Evolutionary conservation across 768 basidiomycete genomes (phyloP).

Genomic region (Mycena crocata): DNA sequence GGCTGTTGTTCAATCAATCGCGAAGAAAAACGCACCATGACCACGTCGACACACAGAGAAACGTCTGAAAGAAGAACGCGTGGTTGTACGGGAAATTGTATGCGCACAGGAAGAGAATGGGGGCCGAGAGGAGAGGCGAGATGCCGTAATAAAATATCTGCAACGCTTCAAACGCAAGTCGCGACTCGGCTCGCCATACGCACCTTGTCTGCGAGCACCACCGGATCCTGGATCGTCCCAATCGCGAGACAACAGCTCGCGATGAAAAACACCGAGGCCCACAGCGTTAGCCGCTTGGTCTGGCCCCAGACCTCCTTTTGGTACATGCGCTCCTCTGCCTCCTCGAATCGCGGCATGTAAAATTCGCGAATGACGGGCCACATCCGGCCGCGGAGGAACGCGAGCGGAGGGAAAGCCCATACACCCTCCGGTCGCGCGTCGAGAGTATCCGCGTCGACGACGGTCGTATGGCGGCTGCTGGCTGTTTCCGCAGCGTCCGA

Average conservation of each 20-base stretch:
- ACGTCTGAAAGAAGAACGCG: conserved; percentile 58
- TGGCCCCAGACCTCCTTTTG: conserved; percentile 36
- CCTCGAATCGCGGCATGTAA: conserved; percentile 32
- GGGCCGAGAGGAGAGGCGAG: conserved; percentile 60
- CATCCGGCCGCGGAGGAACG: conserved; percentile 5
- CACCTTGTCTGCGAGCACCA: conserved; percentile 40
- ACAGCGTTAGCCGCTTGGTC: conserved; percentile 21
- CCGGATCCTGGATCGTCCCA: conserved; percentile 35
- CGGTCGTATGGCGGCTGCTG: conserved; percentile 21
- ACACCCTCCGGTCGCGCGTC: conserved; percentile 10
- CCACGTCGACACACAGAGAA: conserved; percentile 60
- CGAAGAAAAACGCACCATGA: conserved; percentile 51
- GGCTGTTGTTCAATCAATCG: conserved; percentile 3
- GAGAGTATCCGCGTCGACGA: conserved; percentile 5
- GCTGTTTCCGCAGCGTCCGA: conserved; percentile 31
- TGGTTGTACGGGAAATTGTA: conserved; percentile 64
- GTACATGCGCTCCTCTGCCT: conserved; percentile 31
- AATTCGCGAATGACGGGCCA: conserved; percentile 26
- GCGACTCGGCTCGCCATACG: not conserved
- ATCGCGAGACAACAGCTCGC: conserved; percentile 38
- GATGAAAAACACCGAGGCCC: conserved; percentile 42
- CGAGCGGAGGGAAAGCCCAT: conserved; percentile 23
- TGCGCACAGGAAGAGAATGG: conserved; percentile 59
- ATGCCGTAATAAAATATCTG: conserved; percentile 59
- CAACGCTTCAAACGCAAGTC: conserved; percentile 4